phyloP scores from a whole-genome alignment of 2,329 filamentous ascomycete species.

The Tolypocladium pustulatum region DNA sequence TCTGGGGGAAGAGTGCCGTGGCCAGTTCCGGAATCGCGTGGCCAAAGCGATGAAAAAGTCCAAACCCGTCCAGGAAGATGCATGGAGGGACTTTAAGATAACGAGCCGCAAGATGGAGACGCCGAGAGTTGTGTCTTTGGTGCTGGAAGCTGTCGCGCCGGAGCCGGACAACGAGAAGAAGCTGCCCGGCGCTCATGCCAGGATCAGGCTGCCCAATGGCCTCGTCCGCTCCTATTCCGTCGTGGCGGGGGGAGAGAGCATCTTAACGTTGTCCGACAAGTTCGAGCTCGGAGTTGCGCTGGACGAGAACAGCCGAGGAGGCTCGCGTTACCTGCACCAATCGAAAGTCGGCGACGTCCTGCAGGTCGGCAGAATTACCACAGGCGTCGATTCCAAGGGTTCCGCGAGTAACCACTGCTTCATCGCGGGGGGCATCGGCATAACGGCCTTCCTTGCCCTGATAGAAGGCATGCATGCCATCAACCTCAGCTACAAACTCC shows the following conservation, averaged over 20 bases:
- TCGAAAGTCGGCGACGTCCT: constrained; percentile 36
- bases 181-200: constrained; percentile 40
- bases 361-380: constrained; percentile 38
- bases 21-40: constrained; percentile 40
- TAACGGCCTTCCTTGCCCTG: constrained; percentile 52
- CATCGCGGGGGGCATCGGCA: constrained; percentile 53
- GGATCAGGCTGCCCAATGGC: constrained; percentile 44
- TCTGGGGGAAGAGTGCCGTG: constrained; percentile 36
- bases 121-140: constrained; percentile 36
- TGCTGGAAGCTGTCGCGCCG: constrained; percentile 34
- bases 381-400: constrained; percentile 31
- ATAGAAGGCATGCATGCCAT: constrained; percentile 29
- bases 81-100: constrained; percentile 37
- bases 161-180: constrained; percentile 24
- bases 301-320: constrained; percentile 45
- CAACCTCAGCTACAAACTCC: constrained; percentile 40
- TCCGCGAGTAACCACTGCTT: constrained; percentile 49
- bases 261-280: constrained; percentile 24
- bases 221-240: constrained; percentile 51
- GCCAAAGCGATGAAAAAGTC: constrained; percentile 29
- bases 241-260: constrained; percentile 22
- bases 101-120: constrained; percentile 41
- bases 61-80: constrained; percentile 14
- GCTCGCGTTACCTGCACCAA: constrained; percentile 48
- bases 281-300: constrained; percentile 51